Evolutionary conservation across 768 basidiomycete genomes (phyloP).

Genomic region (Suillus lakei): DNA sequence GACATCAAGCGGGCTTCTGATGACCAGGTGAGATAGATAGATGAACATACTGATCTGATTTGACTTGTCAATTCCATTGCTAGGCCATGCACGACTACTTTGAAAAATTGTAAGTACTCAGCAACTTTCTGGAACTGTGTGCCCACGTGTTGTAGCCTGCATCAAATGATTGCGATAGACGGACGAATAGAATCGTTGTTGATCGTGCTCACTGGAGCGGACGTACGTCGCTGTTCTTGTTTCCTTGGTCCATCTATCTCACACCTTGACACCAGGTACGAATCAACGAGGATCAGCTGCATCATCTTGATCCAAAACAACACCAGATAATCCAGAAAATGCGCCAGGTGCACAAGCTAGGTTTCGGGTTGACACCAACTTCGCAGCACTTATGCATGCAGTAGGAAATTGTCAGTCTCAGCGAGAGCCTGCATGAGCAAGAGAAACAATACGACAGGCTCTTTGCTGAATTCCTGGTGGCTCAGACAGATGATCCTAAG

Average conservation of each 20-base stretch:
- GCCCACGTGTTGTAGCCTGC: neutral
- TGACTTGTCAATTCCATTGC: neutral
- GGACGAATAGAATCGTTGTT: neutral
- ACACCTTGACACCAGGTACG: neutral
- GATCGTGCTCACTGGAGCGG: neutral
- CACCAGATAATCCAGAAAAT: neutral
- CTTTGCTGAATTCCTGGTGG: neutral
- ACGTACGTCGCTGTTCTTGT: neutral
- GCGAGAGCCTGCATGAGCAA: neutral
- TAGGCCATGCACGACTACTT: neutral
- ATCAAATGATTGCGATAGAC: neutral
- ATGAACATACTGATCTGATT: neutral
- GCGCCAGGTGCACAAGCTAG: neutral
- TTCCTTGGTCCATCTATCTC: neutral
- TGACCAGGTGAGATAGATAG: neutral
- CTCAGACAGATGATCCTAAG: neutral
- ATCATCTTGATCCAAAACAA: neutral
- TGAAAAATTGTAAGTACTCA: neutral
- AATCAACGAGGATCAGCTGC: neutral
- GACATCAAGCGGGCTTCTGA: conserved; percentile 1
- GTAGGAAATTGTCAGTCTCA: neutral
- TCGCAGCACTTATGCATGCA: neutral
- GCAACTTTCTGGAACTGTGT: neutral
- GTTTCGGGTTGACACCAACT: neutral
- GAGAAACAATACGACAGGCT: neutral